These are phyloP conservation scores for Exophiala spinifera DNA, from an alignment of 2,329 filamentous ascomycete species.

Conservation along the genomic window DNA sequence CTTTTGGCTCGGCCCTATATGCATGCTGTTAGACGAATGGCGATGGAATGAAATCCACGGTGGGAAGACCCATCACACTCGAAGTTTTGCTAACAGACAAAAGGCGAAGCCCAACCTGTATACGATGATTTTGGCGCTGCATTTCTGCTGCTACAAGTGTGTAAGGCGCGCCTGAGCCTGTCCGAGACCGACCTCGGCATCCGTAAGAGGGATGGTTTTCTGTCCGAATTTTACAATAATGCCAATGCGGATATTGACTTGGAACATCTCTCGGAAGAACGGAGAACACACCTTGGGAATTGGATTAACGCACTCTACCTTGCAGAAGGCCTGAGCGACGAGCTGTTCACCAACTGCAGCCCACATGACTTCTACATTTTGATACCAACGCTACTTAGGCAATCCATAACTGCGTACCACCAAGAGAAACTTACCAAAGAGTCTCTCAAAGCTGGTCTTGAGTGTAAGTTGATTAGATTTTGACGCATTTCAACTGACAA, in stretches of 20 bases:
- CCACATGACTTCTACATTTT: conserved; percentile 64
- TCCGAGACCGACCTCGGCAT: conserved; percentile 53
- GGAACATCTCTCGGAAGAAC: conserved; percentile 53
- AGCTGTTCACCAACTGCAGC: conserved; percentile 62
- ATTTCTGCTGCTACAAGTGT: conserved; percentile 56
- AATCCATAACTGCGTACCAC: conserved; percentile 58
- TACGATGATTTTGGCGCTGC: conserved; percentile 66
- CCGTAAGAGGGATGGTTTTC: conserved; percentile 50
- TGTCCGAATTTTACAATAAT: conserved; percentile 52
- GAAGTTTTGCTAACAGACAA: conserved; percentile 22
- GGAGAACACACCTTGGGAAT: conserved; percentile 54
- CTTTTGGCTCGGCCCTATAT: conserved; percentile 57
- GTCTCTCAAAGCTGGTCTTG: conserved; percentile 59
- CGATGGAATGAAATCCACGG: conserved; percentile 62
- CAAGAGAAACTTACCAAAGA: conserved; percentile 55
- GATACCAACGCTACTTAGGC: conserved; percentile 60
- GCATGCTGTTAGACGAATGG: conserved; percentile 60
- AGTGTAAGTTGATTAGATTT: conserved; percentile 48
- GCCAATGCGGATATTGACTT: conserved; percentile 47
- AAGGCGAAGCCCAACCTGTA: conserved; percentile 60
- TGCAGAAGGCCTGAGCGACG: conserved; percentile 61
- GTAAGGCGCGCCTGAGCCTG: conserved; percentile 57
- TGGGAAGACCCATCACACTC: conserved; percentile 23
- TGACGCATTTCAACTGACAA: conserved; percentile 9
- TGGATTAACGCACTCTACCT: conserved; percentile 63